phyloP scores from a whole-genome alignment of 192 early-diverging fungal genomes.

The Phlyctochytrium arcticum region DNA sequence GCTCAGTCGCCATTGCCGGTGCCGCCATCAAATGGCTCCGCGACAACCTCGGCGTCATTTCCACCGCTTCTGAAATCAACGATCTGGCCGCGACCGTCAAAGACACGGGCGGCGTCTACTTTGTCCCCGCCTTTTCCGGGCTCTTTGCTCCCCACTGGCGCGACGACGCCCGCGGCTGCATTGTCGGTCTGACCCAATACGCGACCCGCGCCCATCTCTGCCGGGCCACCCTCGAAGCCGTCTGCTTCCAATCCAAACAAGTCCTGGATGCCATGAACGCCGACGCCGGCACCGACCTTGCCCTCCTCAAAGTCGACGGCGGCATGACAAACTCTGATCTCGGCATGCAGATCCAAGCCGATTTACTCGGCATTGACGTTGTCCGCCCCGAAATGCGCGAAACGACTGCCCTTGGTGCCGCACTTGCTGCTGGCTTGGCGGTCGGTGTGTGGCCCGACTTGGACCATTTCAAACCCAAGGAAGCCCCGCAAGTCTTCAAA shows the following conservation, averaged over 20 bases:
- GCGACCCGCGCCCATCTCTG: constrained; percentile 80
- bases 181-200: constrained; percentile 85
- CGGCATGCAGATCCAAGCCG: constrained; percentile 90
- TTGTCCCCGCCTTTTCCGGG: constrained; percentile 92
- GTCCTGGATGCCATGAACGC: constrained; percentile 83
- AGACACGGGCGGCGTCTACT: constrained; percentile 86
- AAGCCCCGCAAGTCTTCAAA: constrained; percentile 9
- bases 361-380: constrained; percentile 76
- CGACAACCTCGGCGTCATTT: constrained; percentile 80
- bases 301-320: constrained; percentile 87
- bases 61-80: constrained; percentile 68
- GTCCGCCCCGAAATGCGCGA: constrained; percentile 80
- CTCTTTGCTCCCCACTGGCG: constrained; percentile 95
- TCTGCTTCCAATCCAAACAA: constrained; percentile 86
- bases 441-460: constrained; percentile 60
- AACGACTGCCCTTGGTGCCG: constrained; percentile 88
- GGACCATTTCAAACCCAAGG: constrained; percentile 34
- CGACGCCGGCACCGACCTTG: constrained; percentile 65
- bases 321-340: constrained; percentile 87
- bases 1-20: constrained; percentile 86
- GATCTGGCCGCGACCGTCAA: constrained; percentile 60
- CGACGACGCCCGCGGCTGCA: constrained; percentile 79
- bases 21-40: constrained; percentile 88
- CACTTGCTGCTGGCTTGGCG: constrained; percentile 81
- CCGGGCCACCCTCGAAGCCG: constrained; percentile 83